Base-by-base conservation (phyloP, 805 yeast genomes). In the Debaryomyces maramus region DNA sequence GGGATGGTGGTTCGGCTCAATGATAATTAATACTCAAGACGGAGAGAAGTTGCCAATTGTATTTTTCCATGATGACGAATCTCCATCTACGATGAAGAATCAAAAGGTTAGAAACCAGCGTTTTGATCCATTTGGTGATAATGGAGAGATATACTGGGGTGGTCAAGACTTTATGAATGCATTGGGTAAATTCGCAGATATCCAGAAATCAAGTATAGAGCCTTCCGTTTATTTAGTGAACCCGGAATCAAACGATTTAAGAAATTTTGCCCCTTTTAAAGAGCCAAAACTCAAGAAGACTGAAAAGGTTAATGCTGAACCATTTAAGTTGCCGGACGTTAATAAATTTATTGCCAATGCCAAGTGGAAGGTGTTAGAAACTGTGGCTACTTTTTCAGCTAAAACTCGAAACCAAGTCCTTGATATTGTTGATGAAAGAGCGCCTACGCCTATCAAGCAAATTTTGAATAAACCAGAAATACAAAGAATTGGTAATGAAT, bases 1-100 rank as follows among this genome's bases (percentile, higher is more conserved):
- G 11, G 95, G 90, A 2, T 82, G 89, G 80, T 91, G 97, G 97
- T 80, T 77, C 63, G 99, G 99, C 0, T 86, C 96, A 0, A 66
- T 91, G 11, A 68, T 88, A 2, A 61, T 93, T 20, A 83, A 88
- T 60, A 78, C 91, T 1, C 77, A 77, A 47, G 66, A 78, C 66
- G 79, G 79, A 6, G 84, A 79, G 40, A 78, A 81, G 32, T 63
- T 88, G 13, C 98, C 98, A 0, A 83, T 89, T 4, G 54, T 93
- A 29, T 93, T 90, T 60, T 90, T 93, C 68, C 99, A 93, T 61
- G 99, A 93, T 56, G 85, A 86, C 40, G 90, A 86, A 51, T 78
- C 84, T 23, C 83, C 87, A 5, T 84, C 91, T 29, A 88, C 96
- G 0, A 65, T 75, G 36, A 63, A 74, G 44, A 83, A 78, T 46